phyloP scores from a whole-genome alignment of 805 yeast species.

The Hanseniaspora lachancei region DNA sequence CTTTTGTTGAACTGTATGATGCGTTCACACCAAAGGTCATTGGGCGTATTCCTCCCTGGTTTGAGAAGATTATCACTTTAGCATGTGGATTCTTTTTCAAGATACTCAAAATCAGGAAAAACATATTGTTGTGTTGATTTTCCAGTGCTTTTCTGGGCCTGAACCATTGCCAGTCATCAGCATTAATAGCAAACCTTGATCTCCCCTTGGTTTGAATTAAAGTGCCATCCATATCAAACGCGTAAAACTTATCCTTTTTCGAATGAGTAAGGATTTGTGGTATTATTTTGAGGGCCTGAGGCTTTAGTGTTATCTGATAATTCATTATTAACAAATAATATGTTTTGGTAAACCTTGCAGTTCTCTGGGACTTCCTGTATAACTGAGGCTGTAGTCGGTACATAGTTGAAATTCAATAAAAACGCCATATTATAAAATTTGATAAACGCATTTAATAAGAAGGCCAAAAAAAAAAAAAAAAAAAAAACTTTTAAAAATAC shows the following conservation, averaged over 20 bases:
- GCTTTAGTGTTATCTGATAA: slow-evolving; percentile 29
- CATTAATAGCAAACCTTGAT: slow-evolving; percentile 39
- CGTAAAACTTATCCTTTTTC: slow-evolving; percentile 36
- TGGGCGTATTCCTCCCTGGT: slow-evolving; percentile 50
- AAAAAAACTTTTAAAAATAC: too few species aligned
- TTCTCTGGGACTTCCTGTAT: neutral
- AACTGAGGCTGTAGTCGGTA: too few species aligned
- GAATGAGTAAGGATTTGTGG: slow-evolving; percentile 22
- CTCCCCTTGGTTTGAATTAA: slow-evolving; percentile 56
- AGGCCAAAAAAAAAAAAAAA: too few species aligned
- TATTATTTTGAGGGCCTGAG: slow-evolving; percentile 33
- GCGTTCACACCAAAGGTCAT: neutral
- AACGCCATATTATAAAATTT: too few species aligned
- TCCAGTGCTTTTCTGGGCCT: slow-evolving; percentile 18
- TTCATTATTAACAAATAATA: neutral
- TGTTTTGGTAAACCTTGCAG: too few species aligned
- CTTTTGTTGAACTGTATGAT: neutral
- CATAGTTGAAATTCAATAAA: too few species aligned
- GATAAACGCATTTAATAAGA: too few species aligned
- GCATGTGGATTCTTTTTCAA: slow-evolving; percentile 17
- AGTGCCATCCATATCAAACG: slow-evolving; percentile 81
- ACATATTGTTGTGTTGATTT: slow-evolving; percentile 15
- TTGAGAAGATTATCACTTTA: slow-evolving; percentile 61
- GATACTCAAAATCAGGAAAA: slow-evolving; percentile 18
- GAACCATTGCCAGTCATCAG: slow-evolving; percentile 68